phyloP scores from a whole-genome alignment of 768 basidiomycete species.

The Terana coerulea region DNA sequence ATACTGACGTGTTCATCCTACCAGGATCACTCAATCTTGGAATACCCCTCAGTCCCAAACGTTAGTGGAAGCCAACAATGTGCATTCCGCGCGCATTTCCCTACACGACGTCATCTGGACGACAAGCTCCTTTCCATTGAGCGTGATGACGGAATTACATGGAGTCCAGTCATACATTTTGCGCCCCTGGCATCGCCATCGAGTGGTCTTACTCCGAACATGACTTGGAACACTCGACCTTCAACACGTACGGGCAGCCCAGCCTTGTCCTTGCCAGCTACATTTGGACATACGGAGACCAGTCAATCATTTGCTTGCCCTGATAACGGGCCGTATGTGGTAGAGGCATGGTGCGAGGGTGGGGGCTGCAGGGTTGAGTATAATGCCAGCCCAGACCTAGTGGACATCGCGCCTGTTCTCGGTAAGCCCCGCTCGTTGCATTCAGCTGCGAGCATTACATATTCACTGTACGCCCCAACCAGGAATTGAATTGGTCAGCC shows the following conservation, averaged over 20 bases:
- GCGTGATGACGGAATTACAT: slow-evolving; percentile 5
- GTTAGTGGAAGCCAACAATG: not conserved
- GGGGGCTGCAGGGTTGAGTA: slow-evolving; percentile 14
- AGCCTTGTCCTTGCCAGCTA: not conserved
- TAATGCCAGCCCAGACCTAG: not conserved
- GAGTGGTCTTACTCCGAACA: not conserved
- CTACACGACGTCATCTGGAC: slow-evolving; percentile 6
- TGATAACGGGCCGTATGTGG: not conserved
- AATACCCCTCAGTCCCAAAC: not conserved
- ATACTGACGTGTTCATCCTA: not conserved
- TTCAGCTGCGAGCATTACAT: too few species aligned
- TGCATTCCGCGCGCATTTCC: slow-evolving; percentile 8
- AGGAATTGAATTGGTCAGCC: too few species aligned
- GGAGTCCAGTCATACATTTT: not conserved
- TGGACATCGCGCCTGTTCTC: not conserved
- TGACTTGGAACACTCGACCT: slow-evolving; percentile 13
- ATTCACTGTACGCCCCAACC: too few species aligned
- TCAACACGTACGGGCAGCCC: not conserved
- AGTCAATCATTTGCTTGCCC: slow-evolving; percentile 9
- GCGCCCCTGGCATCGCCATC: not conserved
- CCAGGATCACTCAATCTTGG: slow-evolving; percentile 13
- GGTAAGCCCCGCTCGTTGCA: not conserved
- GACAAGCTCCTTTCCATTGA: slow-evolving; percentile 15
- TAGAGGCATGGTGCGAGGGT: slow-evolving; percentile 11
- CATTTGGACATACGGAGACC: slow-evolving; percentile 6